These are phyloP conservation scores for Knoxdaviesia capensis DNA, from an alignment of 2,329 filamentous ascomycete species.

Conservation along the genomic window DNA sequence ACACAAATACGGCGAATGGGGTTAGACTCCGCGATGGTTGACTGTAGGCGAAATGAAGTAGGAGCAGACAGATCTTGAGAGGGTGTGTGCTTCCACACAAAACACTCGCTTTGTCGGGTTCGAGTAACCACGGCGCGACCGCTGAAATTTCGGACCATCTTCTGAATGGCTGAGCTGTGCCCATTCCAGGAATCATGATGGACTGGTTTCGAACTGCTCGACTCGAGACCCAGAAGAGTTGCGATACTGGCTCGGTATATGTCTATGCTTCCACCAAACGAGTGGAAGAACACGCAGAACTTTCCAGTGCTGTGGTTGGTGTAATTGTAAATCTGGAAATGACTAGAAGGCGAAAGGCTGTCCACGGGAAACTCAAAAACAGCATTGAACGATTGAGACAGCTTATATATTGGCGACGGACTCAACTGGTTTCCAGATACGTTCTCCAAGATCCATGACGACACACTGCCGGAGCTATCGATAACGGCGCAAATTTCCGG, in stretches of 20 bases:
- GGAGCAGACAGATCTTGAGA: no score
- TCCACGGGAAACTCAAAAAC: conserved; percentile 24
- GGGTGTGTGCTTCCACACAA: conserved; percentile 56
- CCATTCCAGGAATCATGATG: conserved; percentile 51
- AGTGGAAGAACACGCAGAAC: conserved; percentile 49
- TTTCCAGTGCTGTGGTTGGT: conserved; percentile 1
- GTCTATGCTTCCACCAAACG: conserved; percentile 68
- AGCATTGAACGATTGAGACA: conserved; percentile 4
- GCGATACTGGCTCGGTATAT: conserved; percentile 56
- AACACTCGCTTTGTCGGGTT: conserved; percentile 57
- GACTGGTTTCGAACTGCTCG: no score
- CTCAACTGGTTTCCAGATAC: conserved; percentile 24
- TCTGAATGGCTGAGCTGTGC: conserved; percentile 61
- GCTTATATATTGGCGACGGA: no score
- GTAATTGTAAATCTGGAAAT: conserved; percentile 1
- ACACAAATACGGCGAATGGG: conserved; percentile 68
- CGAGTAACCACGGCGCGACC: conserved; percentile 65
- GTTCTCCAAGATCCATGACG: conserved; percentile 82
- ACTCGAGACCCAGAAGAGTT: no score
- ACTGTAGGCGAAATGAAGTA: conserved; percentile 29
- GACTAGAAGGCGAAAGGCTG: not conserved
- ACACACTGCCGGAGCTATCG: conserved; percentile 71
- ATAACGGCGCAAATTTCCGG: conserved; percentile 78
- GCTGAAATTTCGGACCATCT: conserved; percentile 69
- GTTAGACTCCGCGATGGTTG: conserved; percentile 42